Conservation (phyloP, 768 basidiomycete species). For the Mrakia hoshinonis region DNA sequence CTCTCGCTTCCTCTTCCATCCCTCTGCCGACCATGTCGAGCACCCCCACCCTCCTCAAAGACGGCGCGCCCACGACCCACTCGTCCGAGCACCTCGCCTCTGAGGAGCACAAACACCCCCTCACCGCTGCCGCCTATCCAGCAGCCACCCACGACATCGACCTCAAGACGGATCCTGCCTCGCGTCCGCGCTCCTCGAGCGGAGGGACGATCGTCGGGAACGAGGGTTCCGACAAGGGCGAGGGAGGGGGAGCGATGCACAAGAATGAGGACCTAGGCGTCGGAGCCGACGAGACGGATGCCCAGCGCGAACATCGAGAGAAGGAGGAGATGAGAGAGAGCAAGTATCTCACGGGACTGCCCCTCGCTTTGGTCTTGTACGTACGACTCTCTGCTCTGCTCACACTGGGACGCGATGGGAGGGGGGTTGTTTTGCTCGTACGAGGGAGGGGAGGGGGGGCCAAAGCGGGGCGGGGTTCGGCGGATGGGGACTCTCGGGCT, state of each 20-base stretch:
- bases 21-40: too few relatives aligned
- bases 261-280: not conserved
- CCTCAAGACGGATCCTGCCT: not conserved
- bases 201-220: not conserved
- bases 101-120: too few relatives aligned
- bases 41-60: too few relatives aligned
- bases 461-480: not conserved
- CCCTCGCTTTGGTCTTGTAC: not conserved
- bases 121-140: too few relatives aligned
- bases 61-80: too few relatives aligned
- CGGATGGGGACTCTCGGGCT: not conserved
- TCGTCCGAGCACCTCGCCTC: too few relatives aligned
- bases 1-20: too few relatives aligned
- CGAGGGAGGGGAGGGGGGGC: not conserved
- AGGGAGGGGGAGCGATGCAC: not conserved
- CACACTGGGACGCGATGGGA: not conserved
- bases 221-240: not conserved
- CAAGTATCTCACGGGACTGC: slow-evolving; percentile 3
- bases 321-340: not conserved
- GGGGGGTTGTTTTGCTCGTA: too few relatives aligned
- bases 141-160: not conserved
- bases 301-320: not conserved
- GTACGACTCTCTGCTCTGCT: not conserved
- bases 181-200: not conserved
- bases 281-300: not conserved